phyloP scores from a whole-genome alignment of 108 stramenopile genomes.

The Aureococcus anophagefferens region DNA sequence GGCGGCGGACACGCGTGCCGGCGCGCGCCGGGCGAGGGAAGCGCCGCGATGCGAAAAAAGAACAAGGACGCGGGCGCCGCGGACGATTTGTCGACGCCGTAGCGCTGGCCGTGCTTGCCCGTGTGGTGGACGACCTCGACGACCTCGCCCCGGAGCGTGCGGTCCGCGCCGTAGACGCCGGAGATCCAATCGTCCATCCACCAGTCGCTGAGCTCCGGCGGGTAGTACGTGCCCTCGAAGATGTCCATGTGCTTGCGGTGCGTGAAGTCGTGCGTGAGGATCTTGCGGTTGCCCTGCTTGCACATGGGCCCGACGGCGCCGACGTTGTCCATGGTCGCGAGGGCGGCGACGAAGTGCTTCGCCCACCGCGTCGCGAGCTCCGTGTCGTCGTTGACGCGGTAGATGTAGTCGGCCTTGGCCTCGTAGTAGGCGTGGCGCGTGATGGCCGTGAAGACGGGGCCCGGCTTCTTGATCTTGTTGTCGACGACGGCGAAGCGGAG shows the following conservation, averaged over 20 bases:
- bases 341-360: slow-evolving; percentile 11
- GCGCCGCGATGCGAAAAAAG: too few relatives aligned
- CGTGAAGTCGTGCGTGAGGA: slow-evolving; percentile 45
- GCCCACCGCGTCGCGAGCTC: slow-evolving; percentile 29
- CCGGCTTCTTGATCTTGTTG: slow-evolving; percentile 36
- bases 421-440: slow-evolving; percentile 29
- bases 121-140: slow-evolving; percentile 54
- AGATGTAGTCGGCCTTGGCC: slow-evolving; percentile 30
- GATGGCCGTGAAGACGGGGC: slow-evolving; percentile 42
- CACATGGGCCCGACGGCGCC: not conserved
- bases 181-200: slow-evolving; percentile 52
- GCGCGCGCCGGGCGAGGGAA: too few relatives aligned
- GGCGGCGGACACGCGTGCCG: too few relatives aligned
- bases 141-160: slow-evolving; percentile 38
- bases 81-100: slow-evolving; percentile 35
- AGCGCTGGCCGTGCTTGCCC: slow-evolving; percentile 45
- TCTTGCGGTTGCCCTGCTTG: slow-evolving; percentile 15
- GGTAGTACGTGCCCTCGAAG: slow-evolving; percentile 38
- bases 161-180: slow-evolving; percentile 30
- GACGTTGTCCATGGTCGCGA: not conserved
- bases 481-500: slow-evolving; percentile 31
- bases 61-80: too few relatives aligned
- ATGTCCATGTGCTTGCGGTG: slow-evolving; percentile 45
- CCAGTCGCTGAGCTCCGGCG: slow-evolving; percentile 37
- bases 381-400: slow-evolving; percentile 46